Evolutionary conservation across 768 basidiomycete species (phyloP).

Genomic region (Chlorophyllum brunneum): DNA sequence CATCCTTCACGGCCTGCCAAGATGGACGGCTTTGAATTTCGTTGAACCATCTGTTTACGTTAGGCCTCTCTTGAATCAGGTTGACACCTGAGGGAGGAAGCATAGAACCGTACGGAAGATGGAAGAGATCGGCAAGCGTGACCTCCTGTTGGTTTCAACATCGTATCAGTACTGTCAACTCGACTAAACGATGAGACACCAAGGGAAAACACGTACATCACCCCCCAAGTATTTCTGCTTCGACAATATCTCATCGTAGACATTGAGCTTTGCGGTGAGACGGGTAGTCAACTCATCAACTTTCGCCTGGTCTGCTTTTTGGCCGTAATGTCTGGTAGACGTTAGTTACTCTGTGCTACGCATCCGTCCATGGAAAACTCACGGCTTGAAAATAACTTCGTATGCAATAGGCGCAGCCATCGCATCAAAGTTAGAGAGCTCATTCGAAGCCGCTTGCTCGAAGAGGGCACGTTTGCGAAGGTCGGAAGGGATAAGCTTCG

Average conservation of each 20-base stretch:
- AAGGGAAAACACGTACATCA: conserved; percentile 29
- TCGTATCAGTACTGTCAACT: neutral
- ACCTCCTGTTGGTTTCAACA: conserved; percentile 29
- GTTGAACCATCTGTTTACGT: conserved; percentile 36
- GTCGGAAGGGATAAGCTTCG: conserved; percentile 44
- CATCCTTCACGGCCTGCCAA: conserved; percentile 46
- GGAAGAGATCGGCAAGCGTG: conserved; percentile 57
- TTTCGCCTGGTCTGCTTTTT: conserved; percentile 26
- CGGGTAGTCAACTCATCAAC: conserved; percentile 21
- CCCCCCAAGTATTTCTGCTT: conserved; percentile 58
- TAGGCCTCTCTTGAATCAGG: conserved; percentile 33
- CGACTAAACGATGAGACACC: conserved; percentile 1
- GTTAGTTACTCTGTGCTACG: neutral
- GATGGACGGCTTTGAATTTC: conserved; percentile 38
- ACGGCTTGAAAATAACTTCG: conserved; percentile 3
- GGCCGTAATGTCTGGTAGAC: conserved; percentile 18
- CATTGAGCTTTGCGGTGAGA: conserved; percentile 42
- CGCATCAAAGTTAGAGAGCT: conserved; percentile 49
- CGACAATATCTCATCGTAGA: conserved; percentile 52
- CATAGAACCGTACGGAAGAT: conserved; percentile 38
- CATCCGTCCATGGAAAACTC: neutral
- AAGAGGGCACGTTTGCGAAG: conserved; percentile 37
- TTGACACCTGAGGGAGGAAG: conserved; percentile 21
- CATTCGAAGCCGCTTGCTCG: conserved; percentile 51
- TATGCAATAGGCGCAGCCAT: neutral